phyloP scores from a whole-genome alignment of 768 basidiomycete species.

The Trametes cubensis region DNA sequence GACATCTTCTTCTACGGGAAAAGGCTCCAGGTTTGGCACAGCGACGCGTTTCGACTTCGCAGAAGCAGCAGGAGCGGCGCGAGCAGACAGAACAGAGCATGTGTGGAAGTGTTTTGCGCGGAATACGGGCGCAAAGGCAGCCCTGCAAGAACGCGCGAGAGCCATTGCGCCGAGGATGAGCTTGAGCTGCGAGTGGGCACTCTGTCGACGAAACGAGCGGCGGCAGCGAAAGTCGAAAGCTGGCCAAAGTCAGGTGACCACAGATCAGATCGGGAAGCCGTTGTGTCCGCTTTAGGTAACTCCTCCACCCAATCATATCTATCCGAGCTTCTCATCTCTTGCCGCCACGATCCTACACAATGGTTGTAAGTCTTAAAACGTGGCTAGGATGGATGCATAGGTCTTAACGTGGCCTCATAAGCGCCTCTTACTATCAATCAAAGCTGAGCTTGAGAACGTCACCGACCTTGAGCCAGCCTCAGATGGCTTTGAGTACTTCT shows the following conservation, averaged over 20 bases:
- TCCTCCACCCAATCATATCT: neutral
- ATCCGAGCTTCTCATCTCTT: neutral
- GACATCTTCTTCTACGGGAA: slow-evolving; percentile 25
- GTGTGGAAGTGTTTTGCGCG: slow-evolving; percentile 26
- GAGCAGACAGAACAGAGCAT: slow-evolving; percentile 13
- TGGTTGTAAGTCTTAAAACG: slow-evolving; percentile 22
- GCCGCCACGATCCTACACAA: neutral
- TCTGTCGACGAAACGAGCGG: slow-evolving; percentile 7
- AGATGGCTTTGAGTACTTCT: slow-evolving; percentile 78
- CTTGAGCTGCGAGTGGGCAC: neutral
- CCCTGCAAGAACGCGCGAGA: slow-evolving; percentile 25
- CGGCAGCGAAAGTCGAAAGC: slow-evolving; percentile 19
- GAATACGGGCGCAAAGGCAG: slow-evolving; percentile 27
- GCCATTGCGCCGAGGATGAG: slow-evolving; percentile 22
- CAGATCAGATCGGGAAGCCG: slow-evolving; percentile 17
- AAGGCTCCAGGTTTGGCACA: slow-evolving; percentile 19
- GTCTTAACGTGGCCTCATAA: slow-evolving; percentile 30
- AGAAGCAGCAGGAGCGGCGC: slow-evolving; percentile 18
- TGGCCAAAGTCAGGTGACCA: slow-evolving; percentile 11
- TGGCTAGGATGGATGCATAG: no score
- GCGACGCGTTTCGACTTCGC: slow-evolving; percentile 21
- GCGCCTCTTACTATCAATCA: slow-evolving; percentile 68
- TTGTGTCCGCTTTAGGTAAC: slow-evolving; percentile 4
- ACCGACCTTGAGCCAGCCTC: slow-evolving; percentile 67
- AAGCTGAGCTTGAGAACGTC: slow-evolving; percentile 81